These are phyloP conservation scores for Papiliotrema laurentii DNA, from an alignment of 1,284 basidiomycete genomes.

Conservation along the genomic window DNA sequence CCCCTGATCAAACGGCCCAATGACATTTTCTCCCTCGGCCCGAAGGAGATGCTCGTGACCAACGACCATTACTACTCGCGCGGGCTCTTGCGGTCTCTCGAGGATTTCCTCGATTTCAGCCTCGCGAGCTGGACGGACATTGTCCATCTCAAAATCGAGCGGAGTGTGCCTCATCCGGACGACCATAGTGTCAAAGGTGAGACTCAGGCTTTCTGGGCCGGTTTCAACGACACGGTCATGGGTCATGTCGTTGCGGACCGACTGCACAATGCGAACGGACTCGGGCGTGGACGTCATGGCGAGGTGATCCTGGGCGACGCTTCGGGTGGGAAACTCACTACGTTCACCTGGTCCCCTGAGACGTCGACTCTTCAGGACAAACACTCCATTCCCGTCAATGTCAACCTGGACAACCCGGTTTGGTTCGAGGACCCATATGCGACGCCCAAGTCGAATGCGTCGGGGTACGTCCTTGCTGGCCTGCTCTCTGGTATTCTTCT, in stretches of 20 bases:
- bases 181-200: no score
- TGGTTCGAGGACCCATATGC: conserved; percentile 28
- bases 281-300: conserved; percentile 20
- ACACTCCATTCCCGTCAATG: conserved; percentile 3
- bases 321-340: conserved; percentile 15
- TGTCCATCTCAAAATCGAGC: conserved; percentile 17
- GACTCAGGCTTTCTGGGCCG: no score
- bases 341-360: background rate
- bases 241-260: conserved; percentile 16
- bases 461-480: conserved; percentile 25
- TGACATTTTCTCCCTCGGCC: conserved; percentile 24
- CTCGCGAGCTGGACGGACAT: conserved; percentile 13
- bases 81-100: conserved; percentile 19
- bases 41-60: conserved; percentile 25
- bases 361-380: background rate
- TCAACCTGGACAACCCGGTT: conserved; percentile 32
- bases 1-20: conserved; percentile 27
- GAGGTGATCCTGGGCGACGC: conserved; percentile 23
- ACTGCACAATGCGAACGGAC: conserved; percentile 35
- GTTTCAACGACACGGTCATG: background rate
- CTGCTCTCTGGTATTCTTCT: conserved; percentile 13
- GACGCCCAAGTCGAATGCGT: conserved; percentile 9
- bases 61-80: conserved; percentile 33
- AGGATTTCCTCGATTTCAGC: conserved; percentile 20
- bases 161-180: no score